These are phyloP conservation scores for Bruguiera sexangula DNA, from an alignment of 345 rosid species.

Conservation along the genomic window DNA sequence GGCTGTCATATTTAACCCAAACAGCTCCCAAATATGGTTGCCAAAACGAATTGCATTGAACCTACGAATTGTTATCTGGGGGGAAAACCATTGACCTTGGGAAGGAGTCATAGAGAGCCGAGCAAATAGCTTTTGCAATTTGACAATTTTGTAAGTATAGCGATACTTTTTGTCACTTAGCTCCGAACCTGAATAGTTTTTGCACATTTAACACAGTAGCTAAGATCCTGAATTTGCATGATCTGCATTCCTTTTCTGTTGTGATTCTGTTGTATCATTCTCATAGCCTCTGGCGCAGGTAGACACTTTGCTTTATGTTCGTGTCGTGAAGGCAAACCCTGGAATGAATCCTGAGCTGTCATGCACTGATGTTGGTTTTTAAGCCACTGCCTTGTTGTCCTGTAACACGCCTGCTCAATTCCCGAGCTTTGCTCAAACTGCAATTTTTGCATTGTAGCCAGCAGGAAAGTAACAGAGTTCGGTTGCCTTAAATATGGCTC, in stretches of 20 bases:
- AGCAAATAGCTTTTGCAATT: too few relatives aligned
- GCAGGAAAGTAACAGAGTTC: constrained; percentile 74
- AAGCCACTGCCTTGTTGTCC: constrained; percentile 4
- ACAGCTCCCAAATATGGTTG: too few relatives aligned
- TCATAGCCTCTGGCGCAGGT: constrained; percentile 33
- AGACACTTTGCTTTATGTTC: constrained; percentile 67
- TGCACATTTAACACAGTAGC: too few relatives aligned
- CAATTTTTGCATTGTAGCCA: constrained; percentile 39
- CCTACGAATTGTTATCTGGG: too few relatives aligned
- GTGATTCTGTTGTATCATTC: neutral
- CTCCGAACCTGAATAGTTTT: neutral
- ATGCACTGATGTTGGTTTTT: constrained; percentile 55
- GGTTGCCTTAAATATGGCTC: constrained; percentile 64
- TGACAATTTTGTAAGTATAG: neutral
- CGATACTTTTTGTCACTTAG: neutral
- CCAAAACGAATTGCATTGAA: too few relatives aligned
- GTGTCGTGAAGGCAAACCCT: constrained; percentile 69
- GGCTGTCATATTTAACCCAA: too few relatives aligned
- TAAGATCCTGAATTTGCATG: neutral
- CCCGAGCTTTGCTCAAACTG: constrained; percentile 9
- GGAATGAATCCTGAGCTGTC: constrained; percentile 76
- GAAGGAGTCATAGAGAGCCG: too few relatives aligned
- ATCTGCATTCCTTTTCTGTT: neutral
- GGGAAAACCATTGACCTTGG: too few relatives aligned
- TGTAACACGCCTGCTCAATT: neutral